Evolutionary conservation across 352 stramenopile genomes (phyloP), one percentile per base, ranked within the genome.

Genomic region (Globisporangium iwayamae): DNA sequence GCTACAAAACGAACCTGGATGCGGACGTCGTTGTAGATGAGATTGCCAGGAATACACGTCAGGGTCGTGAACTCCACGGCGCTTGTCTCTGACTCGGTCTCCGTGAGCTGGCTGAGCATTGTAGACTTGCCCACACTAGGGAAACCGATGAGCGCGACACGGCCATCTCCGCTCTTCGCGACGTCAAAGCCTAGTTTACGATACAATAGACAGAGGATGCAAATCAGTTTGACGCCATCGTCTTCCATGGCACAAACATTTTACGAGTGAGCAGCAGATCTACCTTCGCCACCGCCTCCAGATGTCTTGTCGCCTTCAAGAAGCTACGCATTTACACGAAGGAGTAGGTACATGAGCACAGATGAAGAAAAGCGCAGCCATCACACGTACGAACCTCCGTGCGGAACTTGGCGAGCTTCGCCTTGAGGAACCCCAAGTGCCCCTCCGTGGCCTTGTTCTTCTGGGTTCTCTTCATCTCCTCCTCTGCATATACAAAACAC

Each of bases 11-110:
- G 54, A 30, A 91, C 82, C 73, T 99, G 97, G 61, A 99, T 98
- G 70, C 94, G 93, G 41, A 96, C 93, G 66, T 98, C 93, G 72
- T 97, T 98, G 83, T 98, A 98, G 60, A 97, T 89, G 60, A 98
- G 73, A 73, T 98, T 98, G 36, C 96, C 97, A 32, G 97, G 97
- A 66, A 99, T 99, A 70, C 96, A 99, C 25, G 97, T 99, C 14
- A 99, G 70, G 51, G 97, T 99, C 8, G 97, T 99, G 74, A 99
- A 99, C 78, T 99, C 97, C 59, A 99, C 98, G 7, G 94, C 90
- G 22, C 97, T 98, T 25, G 94, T 93, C 77, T 99, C 95, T 18
- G 89, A 98, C 75, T 99, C 84, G 18, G 97, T 99, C 60, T 98
- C 95, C 8, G 97, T 99, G 55, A 99, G 70, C 56, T 97, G 90